Base-by-base conservation (phyloP, 83 land plant species). In the Thuja plicata region DNA sequence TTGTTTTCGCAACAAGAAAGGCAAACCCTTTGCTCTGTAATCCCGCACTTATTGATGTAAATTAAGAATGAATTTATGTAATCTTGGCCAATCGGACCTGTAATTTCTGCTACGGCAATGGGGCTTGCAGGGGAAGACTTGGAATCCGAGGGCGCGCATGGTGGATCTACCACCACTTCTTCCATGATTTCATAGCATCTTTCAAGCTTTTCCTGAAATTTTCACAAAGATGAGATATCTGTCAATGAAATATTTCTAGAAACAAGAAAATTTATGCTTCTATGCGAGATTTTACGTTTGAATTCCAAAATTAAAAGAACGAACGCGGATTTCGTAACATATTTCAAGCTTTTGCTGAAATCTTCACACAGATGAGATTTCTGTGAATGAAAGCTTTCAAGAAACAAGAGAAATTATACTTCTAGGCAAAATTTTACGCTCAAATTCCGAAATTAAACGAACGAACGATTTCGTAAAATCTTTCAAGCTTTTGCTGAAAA, bases 131-230 rank as follows among this genome's bases (percentile, higher is more conserved):
- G 13, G 5, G 37, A 30, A 19, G 0, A 48, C 7, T 37, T 62
- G 9, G 74, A 30, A 62, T 24, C 34, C 9, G 24, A 3, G 3
- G 80, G 0, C 16, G 30, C 13, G 32, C 55, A 12, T 7, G 32
- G 54, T 10, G 88, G 81, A 17, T 70, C 79, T 71, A 62, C 88
- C 38, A 70, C 50, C 32, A 19, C 13, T 45, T 87, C 82, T 41
- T 87, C 88, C 88, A 87, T 87, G 38, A 38, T 37, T 38, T 24
- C 43, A 35, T 24, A 87, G 21, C 88, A 87, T n/a, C 50, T 87
- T 41, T 43, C n/a, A 17, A 87, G 40, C 24, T 70, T 19, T n/a
- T 32, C 24, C 88, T 87, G 48, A 38, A 62, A 30, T 32, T 85
- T 50, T 32, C 35, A 24, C 87, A 52, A 12, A 32, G 32, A 15